Evolutionary conservation across 306 rosid genomes (phyloP), one percentile per base, ranked within the genome.

Genomic region (Rosa persica): DNA sequence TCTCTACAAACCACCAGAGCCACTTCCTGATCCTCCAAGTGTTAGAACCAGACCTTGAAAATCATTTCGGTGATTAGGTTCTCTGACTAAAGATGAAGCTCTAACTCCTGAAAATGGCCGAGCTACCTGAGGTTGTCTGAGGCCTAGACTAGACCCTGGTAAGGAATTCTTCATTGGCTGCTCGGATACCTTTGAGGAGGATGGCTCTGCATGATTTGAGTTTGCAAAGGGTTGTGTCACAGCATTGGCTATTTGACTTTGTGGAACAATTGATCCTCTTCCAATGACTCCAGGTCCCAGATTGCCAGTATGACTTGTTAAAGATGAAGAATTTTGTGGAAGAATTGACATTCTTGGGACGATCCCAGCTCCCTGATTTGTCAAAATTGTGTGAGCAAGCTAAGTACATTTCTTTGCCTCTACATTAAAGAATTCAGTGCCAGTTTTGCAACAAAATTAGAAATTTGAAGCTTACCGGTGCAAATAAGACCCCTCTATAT

Each of bases 1-100:
- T 11, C 22, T 74, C 60, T 48, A 86, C 73, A 80, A 72, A 79
- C 82, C 81, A 46, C 83, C 80, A 42, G 85, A 42, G 52, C 82
- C 87, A 83, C 89, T 87, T 11, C 90, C 88, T 47, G 99, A 97
- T 36, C 97, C 96, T 70, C 96, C 99, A 19, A 95, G 93, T 64
- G 98, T 89, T 69, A 95, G 85, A 77, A 87, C 86, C 81, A 95
- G 89, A 30, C 93, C 97, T 71, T 89, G 89, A 47, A 91, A 93
- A 81, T 95, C 99, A 81, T 85, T 88, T 86, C 85, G 87, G n/a
- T 88, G 82, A 74, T 88, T 88, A 27, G 87, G 86, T 57, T 90
- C 93, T 67, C 67, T 87, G 25, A 85, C 81, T 58, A 73, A 48
- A 42, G 87, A 20, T 7, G 82, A n/a, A 61, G 85, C 80, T 83